Evolutionary conservation across 2,329 filamentous ascomycete genomes (phyloP).

Genomic region (Cladobotryum mycophilum): DNA sequence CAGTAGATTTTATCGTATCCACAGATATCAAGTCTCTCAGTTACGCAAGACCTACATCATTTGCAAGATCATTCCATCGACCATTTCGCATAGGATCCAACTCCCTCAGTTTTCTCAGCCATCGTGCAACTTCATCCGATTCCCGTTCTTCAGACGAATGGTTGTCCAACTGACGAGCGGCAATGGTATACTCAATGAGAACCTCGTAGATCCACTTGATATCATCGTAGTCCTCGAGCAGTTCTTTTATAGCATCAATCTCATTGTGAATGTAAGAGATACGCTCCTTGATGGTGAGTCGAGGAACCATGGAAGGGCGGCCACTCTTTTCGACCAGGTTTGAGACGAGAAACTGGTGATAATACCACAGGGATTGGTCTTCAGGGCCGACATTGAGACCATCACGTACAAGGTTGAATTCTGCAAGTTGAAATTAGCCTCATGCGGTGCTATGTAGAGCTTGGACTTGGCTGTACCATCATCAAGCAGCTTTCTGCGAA

Average conservation of each 20-base stretch:
- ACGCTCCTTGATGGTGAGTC: constrained; percentile 56
- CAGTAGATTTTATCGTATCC: too few relatives aligned
- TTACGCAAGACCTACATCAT: neutral
- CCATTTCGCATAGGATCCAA: constrained; percentile 70
- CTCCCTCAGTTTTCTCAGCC: constrained; percentile 59
- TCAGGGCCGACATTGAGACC: constrained; percentile 85
- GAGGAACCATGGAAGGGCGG: constrained; percentile 55
- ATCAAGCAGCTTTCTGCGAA: constrained; percentile 65
- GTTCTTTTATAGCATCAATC: constrained; percentile 64
- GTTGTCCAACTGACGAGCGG: constrained; percentile 48
- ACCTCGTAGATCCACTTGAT: constrained; percentile 86
- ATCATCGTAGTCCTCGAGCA: constrained; percentile 52
- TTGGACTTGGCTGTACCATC: constrained; percentile 42
- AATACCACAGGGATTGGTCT: constrained; percentile 96
- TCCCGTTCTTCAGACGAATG: constrained; percentile 33
- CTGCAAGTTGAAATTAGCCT: constrained; percentile 31
- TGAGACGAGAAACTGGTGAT: constrained; percentile 81
- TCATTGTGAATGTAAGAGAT: constrained; percentile 61
- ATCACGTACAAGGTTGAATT: constrained; percentile 68
- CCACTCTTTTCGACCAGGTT: constrained; percentile 50
- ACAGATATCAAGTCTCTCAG: neutral
- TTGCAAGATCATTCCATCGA: constrained; percentile 59
- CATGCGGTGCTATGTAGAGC: neutral
- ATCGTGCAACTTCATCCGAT: constrained; percentile 41
- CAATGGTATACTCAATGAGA: constrained; percentile 66